Base-by-base conservation (phyloP, 78 protist genomes). In the Protostelium mycophagum region DNA sequence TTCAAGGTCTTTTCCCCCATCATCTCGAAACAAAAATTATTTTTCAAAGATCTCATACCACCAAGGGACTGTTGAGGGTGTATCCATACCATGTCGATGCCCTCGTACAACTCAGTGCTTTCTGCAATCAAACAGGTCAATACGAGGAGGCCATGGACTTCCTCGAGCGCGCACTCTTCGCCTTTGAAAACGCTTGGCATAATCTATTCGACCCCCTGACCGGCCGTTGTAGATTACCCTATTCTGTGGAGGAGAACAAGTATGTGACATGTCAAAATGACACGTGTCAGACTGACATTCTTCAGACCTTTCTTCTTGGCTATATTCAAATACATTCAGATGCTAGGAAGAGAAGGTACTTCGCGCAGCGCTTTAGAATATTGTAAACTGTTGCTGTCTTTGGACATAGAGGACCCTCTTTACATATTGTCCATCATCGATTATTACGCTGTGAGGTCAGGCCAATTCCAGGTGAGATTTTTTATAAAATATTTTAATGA, bases 81-180 rank as follows among this genome's bases (percentile, higher is more conserved):
- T 36, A 92, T 63, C 94, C 94, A 35, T 92, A 92, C 34, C 94
- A 92, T 35, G 73, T 92, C 0, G 94, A 92, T 34, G 87, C 91
- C 10, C 91, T 92, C n/a, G 36, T 92, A 0, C 94, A 92, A 37
- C 85, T 92, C 34, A 63, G 90, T 34, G 90, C 88, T 36, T 91
- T 92, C 31, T 92, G 94, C 90, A 38, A 90, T 5, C 91, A 89
- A 34, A 92, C 94, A 0, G 88, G 91, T 1, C 92, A 92, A 83
- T 92, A 34, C 36, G 88, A 86, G 38, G 63, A 88, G 35, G 94
- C 94, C 0, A 90, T 91, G 37, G 94, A 92, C 35, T 85, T 92
- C 35, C 92, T 86, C n/a, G 94, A 92, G 73, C n/a, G 91, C 28
- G 91, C 94, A 0, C 39, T 92, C 10, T 92, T 92, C 90, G 94